A percentile compares a stretch with the other conserved stretches of the same genome.
Evolutionary conservation across 2,329 filamentous ascomycete genomes (phyloP).

Genomic region (Fusarium azukiicola): DNA sequence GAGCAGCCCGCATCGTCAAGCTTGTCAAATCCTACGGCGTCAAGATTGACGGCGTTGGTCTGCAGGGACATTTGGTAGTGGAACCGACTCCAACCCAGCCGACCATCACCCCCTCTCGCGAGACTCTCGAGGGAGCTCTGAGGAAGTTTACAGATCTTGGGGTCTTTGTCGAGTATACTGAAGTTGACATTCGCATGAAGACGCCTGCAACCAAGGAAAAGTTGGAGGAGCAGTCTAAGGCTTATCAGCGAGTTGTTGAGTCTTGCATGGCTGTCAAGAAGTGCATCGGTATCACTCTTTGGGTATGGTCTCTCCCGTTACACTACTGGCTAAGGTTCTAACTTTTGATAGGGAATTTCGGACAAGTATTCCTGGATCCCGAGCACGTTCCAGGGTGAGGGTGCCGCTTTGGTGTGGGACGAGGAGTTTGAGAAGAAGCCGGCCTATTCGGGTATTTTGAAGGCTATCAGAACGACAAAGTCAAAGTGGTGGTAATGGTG

Average conservation of each 20-base stretch:
- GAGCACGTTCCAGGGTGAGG: slow-evolving; percentile 48
- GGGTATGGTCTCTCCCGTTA: slow-evolving; percentile 43
- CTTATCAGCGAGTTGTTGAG: slow-evolving; percentile 59
- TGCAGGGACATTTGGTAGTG: slow-evolving; percentile 71
- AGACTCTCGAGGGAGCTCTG: slow-evolving; percentile 59
- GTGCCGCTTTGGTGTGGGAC: slow-evolving; percentile 42
- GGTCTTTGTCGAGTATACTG: slow-evolving; percentile 74
- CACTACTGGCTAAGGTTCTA: slow-evolving; percentile 14
- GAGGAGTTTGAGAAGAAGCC: slow-evolving; percentile 39
- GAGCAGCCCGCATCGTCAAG: slow-evolving; percentile 59
- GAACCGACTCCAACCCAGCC: slow-evolving; percentile 62
- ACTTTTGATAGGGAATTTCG: slow-evolving; percentile 47
- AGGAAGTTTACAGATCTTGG: slow-evolving; percentile 65
- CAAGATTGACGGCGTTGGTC: slow-evolving; percentile 73
- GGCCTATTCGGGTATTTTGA: slow-evolving; percentile 27
- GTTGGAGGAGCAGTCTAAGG: slow-evolving; percentile 64
- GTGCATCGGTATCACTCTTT: slow-evolving; percentile 56
- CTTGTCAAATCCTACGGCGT: slow-evolving; percentile 60
- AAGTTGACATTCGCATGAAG: slow-evolving; percentile 72
- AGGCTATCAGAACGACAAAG: slow-evolving; percentile 21
- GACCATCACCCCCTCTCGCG: slow-evolving; percentile 58
- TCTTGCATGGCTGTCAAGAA: slow-evolving; percentile 52
- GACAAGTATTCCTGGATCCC: slow-evolving; percentile 54
- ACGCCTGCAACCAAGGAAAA: slow-evolving; percentile 63
- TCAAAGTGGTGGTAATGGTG: neutral